Conservation (phyloP, 768 basidiomycete genomes). For the Macrolepiota albuminosa region DNA sequence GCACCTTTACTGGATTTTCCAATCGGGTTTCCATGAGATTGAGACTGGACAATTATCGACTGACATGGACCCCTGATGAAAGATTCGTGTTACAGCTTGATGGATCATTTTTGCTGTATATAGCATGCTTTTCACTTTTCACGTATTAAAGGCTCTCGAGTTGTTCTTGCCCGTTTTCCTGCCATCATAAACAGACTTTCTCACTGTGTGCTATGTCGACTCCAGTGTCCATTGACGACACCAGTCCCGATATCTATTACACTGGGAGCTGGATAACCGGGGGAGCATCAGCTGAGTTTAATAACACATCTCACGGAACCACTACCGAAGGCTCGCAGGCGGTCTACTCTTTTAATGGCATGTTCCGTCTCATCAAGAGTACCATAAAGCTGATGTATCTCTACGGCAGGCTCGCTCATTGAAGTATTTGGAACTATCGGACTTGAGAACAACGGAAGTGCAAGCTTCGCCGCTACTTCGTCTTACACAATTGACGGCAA, state of each 20-base stretch:
- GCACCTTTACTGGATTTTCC: background rate
- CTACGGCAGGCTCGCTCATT: slow-evolving; percentile 4
- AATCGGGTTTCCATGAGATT: background rate
- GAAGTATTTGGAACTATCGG: slow-evolving; percentile 13
- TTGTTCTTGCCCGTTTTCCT: background rate
- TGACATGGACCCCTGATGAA: background rate
- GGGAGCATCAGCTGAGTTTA: slow-evolving; percentile 1
- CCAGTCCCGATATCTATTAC: background rate
- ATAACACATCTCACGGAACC: slow-evolving; percentile 7
- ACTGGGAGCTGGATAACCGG: background rate
- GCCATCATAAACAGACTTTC: background rate
- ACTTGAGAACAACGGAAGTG: slow-evolving; percentile 1
- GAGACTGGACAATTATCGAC: background rate
- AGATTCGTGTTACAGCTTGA: background rate
- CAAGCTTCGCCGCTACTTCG: slow-evolving; percentile 4
- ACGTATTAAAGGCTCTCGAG: background rate
- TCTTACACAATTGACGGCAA: slow-evolving; percentile 5
- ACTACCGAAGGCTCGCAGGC: slow-evolving; percentile 3
- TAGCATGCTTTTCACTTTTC: background rate
- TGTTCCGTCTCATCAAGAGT: background rate
- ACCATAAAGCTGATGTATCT: background rate
- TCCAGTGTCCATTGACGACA: slow-evolving; percentile 1
- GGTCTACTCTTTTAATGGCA: slow-evolving; percentile 3
- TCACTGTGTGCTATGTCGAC: slow-evolving; percentile 14
- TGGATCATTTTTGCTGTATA: background rate